Base-by-base conservation (phyloP, 768 basidiomycete species). In the Agaricus sinodeliciosus region DNA sequence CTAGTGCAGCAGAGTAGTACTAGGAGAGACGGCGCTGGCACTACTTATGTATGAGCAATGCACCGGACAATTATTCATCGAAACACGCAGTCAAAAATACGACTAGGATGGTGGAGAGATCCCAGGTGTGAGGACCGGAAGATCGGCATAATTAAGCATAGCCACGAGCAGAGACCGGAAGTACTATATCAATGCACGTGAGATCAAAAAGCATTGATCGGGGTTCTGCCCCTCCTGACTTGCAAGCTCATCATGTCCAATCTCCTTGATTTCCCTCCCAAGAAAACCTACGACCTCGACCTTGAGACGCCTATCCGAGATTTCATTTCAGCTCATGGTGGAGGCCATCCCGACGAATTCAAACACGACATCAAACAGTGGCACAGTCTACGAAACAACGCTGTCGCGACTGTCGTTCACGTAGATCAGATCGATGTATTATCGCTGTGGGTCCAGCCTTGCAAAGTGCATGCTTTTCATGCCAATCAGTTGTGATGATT, bases 331-430 rank as follows among this genome's bases (percentile, higher is more conserved):
- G 60, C 78, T 36, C 79, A 86, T 64, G 73, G 76, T 1, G 83
- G 85, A 25, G 79, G 82, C 31, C 89, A 94, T 60, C 91, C 93
- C 2, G 91, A 94, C 59, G 83, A 85, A 22, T 94, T 91, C 72
- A 83, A 74, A 62, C 74, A 75, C 62, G 94, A 96, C 65, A 81
- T 94, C 45, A 76, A 74, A 4, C 66, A 67, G 35, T 91, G 94
- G 82, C 82, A 84, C 47, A 62, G 68, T 2, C 68, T 94, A 47
- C 75, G 93, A 37, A 80, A 77, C 54, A 78, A 82, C 45, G 73
- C 65, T 12, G 67, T 79, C 3, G 74, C 74, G 48, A 74, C 71
- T 15, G 60, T 69, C 3, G 75, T 82, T 15, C 82, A 85, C 57
- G 73, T 81, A 46, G 75, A 80, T 59, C 78, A 77, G 57, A 67